Percentiles rank a stretch among this genome's conserved stretches.
Evolutionary conservation across 2,329 filamentous ascomycete genomes (phyloP).

Genomic region (Mollisia scopiformis): DNA sequence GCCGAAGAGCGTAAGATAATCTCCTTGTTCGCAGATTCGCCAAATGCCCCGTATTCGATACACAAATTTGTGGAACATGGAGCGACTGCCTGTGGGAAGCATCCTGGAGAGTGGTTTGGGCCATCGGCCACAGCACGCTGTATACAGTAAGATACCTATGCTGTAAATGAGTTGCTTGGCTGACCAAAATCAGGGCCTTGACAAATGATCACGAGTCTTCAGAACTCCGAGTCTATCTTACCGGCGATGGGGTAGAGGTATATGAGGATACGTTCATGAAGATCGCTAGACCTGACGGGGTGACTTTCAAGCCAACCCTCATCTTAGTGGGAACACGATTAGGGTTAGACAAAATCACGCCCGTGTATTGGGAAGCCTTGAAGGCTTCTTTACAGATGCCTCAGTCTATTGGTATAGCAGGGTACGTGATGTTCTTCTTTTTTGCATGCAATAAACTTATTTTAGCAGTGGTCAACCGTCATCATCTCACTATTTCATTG

Average conservation of each 20-base stretch:
- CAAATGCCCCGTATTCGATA: slow-evolving; percentile 87
- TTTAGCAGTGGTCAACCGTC: slow-evolving; percentile 79
- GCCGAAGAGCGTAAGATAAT: slow-evolving; percentile 72
- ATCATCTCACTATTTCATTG: slow-evolving; percentile 74
- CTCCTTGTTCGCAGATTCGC: slow-evolving; percentile 84
- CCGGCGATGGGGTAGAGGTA: slow-evolving; percentile 87
- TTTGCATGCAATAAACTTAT: background rate
- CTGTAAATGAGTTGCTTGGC: background rate
- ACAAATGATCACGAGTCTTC: slow-evolving; percentile 65
- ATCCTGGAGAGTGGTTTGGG: slow-evolving; percentile 97
- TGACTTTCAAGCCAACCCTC: slow-evolving; percentile 78
- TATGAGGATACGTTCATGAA: slow-evolving; percentile 88
- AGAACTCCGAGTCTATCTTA: slow-evolving; percentile 81
- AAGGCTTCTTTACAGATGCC: slow-evolving; percentile 82
- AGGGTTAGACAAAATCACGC: slow-evolving; percentile 92
- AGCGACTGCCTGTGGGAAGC: slow-evolving; percentile 84
- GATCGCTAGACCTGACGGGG: slow-evolving; percentile 69
- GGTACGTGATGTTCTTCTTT: slow-evolving; percentile 52
- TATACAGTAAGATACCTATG: slow-evolving; percentile 71
- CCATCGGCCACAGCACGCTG: slow-evolving; percentile 95
- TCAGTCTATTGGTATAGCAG: slow-evolving; percentile 95
- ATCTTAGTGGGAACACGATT: slow-evolving; percentile 87
- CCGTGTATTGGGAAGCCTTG: slow-evolving; percentile 93
- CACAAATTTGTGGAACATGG: slow-evolving; percentile 93
- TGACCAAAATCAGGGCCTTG: slow-evolving; percentile 63